These are phyloP conservation scores for Globisporangium solare DNA, from an alignment of 352 stramenopile genomes.

Conservation along the genomic window DNA sequence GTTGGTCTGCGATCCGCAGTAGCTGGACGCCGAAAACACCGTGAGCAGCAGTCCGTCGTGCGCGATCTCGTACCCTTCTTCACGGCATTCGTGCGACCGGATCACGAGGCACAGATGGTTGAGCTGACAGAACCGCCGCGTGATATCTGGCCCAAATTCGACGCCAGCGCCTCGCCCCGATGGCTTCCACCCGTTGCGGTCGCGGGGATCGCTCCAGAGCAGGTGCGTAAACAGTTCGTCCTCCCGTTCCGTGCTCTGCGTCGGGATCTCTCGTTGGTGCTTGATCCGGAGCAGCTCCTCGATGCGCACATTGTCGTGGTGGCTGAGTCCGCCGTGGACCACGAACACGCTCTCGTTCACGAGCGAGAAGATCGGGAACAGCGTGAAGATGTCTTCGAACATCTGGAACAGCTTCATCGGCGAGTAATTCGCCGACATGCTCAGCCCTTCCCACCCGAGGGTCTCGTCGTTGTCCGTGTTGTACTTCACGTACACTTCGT, in stretches of 20 bases:
- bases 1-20: conserved; percentile 90
- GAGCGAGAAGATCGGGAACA: conserved; percentile 88
- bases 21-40: conserved; percentile 91
- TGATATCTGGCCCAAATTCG: conserved; percentile 93
- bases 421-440: conserved; percentile 65
- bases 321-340: conserved; percentile 90
- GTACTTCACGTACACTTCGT: conserved; percentile 82
- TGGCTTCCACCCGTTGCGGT: conserved; percentile 48
- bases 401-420: conserved; percentile 75
- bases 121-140: conserved; percentile 77
- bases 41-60: conserved; percentile 86
- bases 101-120: conserved; percentile 90
- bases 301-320: conserved; percentile 84
- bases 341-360: conserved; percentile 91
- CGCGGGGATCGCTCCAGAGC: conserved; percentile 89
- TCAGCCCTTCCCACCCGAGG: conserved; percentile 48
- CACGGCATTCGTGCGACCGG: conserved; percentile 91
- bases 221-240: conserved; percentile 90
- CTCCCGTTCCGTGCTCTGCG: conserved; percentile 68
- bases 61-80: conserved; percentile 87
- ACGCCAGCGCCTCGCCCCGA: conserved; percentile 85
- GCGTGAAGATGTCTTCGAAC: conserved; percentile 83
- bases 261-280: conserved; percentile 85
- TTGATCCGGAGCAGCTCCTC: conserved; percentile 81
- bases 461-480: conserved; percentile 76